phyloP scores from a whole-genome alignment of 192 early-diverging fungal genomes.

The Backusella morwellensis region DNA sequence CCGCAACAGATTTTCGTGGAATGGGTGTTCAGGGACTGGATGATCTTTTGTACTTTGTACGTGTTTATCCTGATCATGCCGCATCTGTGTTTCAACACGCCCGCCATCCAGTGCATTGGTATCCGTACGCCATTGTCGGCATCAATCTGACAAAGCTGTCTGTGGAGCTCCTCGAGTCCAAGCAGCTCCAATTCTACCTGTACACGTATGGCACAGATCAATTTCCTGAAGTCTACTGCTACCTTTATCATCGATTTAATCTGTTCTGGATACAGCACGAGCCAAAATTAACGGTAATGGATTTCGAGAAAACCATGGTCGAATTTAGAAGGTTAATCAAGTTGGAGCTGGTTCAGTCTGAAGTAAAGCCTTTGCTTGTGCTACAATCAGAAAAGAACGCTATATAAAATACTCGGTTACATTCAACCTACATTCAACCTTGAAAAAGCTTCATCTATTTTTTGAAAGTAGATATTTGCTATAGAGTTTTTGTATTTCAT shows the following conservation, averaged over 20 bases:
- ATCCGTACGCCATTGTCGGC: constrained; percentile 79
- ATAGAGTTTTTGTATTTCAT: not conserved
- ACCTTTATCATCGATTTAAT: constrained; percentile 65
- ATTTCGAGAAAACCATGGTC: constrained; percentile 65
- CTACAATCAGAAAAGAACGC: not conserved
- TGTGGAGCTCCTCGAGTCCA: constrained; percentile 55
- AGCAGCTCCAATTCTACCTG: constrained; percentile 63
- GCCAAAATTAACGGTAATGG: constrained; percentile 63
- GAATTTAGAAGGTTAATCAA: constrained; percentile 57
- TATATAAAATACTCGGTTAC: not conserved
- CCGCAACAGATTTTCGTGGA: constrained; percentile 83
- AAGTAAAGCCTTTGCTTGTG: not conserved
- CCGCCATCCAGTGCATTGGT: constrained; percentile 65
- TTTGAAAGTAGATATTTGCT: not conserved
- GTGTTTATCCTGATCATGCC: constrained; percentile 52
- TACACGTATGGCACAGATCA: constrained; percentile 55
- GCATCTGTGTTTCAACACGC: constrained; percentile 57
- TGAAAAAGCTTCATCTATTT: not conserved
- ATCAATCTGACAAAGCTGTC: constrained; percentile 75
- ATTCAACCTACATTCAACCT: not conserved
- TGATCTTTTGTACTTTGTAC: constrained; percentile 65
- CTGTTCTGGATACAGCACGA: constrained; percentile 57
- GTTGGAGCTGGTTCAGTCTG: constrained; percentile 30
- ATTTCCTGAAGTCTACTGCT: constrained; percentile 77
- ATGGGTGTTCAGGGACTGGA: constrained; percentile 83